These are phyloP conservation scores for Penicillium parvum DNA, from an alignment of 495 filamentous ascomycete genomes.

Conservation along the genomic window DNA sequence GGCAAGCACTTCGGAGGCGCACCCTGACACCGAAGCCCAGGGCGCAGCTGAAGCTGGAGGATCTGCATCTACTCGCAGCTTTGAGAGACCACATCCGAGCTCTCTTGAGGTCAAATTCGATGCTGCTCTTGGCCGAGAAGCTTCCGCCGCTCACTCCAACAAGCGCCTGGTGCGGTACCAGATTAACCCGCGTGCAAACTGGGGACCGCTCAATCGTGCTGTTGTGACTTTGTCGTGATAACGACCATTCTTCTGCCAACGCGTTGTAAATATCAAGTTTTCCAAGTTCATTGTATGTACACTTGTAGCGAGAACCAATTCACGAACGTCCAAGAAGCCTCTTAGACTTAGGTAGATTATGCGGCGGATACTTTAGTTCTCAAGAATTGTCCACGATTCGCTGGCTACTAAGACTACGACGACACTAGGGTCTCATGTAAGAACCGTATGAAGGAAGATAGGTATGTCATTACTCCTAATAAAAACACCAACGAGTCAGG, in stretches of 20 bases:
- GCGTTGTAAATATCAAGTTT: conserved; percentile 6
- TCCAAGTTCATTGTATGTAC: background rate
- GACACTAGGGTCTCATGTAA: too few species aligned
- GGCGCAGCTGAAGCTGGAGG: conserved; percentile 15
- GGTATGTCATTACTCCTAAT: conserved; percentile 29
- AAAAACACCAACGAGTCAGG: conserved; percentile 30
- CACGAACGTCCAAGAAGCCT: too few species aligned
- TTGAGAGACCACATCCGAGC: conserved; percentile 22
- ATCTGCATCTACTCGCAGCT: conserved; percentile 1
- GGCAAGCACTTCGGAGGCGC: conserved; percentile 7
- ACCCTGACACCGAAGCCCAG: conserved; percentile 1
- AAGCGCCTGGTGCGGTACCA: conserved; percentile 78
- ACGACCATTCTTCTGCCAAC: background rate
- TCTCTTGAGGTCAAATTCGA: conserved; percentile 73
- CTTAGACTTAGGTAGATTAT: too few species aligned
- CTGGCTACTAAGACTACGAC: too few species aligned
- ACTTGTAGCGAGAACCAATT: too few species aligned
- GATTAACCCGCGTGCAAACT: conserved; percentile 80
- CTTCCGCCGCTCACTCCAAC: conserved; percentile 29
- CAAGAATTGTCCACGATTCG: too few species aligned
- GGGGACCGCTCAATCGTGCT: conserved; percentile 85
- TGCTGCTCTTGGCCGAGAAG: conserved; percentile 67
- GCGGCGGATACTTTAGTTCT: too few species aligned
- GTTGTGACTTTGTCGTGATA: conserved; percentile 8
- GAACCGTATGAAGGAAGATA: conserved; percentile 16